Evolutionary conservation across 2,329 filamentous ascomycete genomes (phyloP).

Genomic region (Didymella exigua): DNA sequence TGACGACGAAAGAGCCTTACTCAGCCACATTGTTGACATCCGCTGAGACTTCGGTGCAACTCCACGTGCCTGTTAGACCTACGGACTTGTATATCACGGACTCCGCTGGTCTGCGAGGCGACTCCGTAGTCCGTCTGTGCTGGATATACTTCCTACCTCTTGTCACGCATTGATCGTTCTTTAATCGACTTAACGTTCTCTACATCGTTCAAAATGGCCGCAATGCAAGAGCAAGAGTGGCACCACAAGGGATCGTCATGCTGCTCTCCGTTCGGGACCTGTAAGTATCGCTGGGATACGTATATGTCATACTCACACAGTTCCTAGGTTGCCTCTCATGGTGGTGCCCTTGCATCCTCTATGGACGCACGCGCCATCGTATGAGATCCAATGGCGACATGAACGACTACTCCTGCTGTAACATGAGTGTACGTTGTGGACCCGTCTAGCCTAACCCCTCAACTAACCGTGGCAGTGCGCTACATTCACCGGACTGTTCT

Average conservation of each 20-base stretch:
- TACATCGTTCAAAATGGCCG: constrained; percentile 20
- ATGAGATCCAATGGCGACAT: constrained; percentile 36
- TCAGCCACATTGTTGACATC: neutral
- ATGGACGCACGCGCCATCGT: constrained; percentile 41
- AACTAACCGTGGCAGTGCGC: constrained; percentile 30
- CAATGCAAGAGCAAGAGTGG: constrained; percentile 37
- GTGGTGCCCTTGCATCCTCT: constrained; percentile 42
- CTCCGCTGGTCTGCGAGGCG: neutral
- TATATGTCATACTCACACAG: neutral
- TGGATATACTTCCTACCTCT: neutral
- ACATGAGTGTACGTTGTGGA: constrained; percentile 27
- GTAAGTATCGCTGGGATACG: constrained; percentile 18
- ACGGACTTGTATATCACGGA: neutral
- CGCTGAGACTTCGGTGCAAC: neutral
- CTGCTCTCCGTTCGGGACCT: constrained; percentile 39
- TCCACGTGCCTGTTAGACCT: neutral
- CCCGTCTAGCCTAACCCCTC: neutral
- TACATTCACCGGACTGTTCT: constrained; percentile 32
- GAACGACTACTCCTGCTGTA: constrained; percentile 36
- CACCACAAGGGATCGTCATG: constrained; percentile 37
- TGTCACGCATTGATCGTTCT: neutral
- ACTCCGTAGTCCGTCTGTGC: constrained; percentile 5
- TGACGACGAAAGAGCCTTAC: neutral
- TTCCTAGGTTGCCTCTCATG: constrained; percentile 38
- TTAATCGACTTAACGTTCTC: neutral